These are phyloP conservation scores for Leccinum angustisporum DNA, from an alignment of 1,284 basidiomycete genomes.

Conservation along the genomic window DNA sequence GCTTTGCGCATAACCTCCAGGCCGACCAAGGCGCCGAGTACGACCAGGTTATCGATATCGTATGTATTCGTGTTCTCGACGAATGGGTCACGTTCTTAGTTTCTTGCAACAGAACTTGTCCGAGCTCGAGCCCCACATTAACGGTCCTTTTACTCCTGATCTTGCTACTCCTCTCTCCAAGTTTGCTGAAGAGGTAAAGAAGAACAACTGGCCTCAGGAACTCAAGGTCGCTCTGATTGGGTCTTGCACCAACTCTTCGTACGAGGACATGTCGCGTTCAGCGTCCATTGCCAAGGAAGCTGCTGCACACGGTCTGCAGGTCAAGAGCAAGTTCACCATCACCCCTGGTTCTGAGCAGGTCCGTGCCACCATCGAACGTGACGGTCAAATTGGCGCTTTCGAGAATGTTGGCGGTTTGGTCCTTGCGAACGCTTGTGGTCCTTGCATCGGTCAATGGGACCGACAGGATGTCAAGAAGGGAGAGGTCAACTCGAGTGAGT, in stretches of 20 bases:
- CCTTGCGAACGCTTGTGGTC: constrained; percentile 97
- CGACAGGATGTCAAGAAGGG: constrained; percentile 96
- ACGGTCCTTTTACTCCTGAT: constrained; percentile 98
- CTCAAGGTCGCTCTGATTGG: constrained; percentile 98
- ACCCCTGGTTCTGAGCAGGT: constrained; percentile 99
- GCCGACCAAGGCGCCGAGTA: constrained; percentile 92
- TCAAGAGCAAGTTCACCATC: constrained; percentile 95
- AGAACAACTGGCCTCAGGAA: constrained; percentile 96
- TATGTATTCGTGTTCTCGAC: constrained; percentile 38
- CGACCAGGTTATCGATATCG: constrained; percentile 92
- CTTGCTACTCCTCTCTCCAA: constrained; percentile 95
- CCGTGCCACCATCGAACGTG: constrained; percentile 95
- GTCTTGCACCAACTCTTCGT: constrained; percentile 99
- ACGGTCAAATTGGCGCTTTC: constrained; percentile 89
- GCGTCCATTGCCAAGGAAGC: constrained; percentile 94
- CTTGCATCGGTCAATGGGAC: constrained; percentile 99
- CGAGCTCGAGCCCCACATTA: constrained; percentile 98
- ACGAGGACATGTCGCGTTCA: constrained; percentile 99
- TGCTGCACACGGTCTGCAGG: constrained; percentile 79
- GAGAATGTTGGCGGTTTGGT: constrained; percentile 90
- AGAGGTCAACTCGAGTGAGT: constrained; percentile 88
- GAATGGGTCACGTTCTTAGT: constrained; percentile 1
- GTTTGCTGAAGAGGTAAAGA: constrained; percentile 89
- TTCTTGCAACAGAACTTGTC: constrained; percentile 70
- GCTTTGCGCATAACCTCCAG: constrained; percentile 89